Evolutionary conservation across 176 grass and related monocot genomes (phyloP).

Genomic region (Hordeum marinum): DNA sequence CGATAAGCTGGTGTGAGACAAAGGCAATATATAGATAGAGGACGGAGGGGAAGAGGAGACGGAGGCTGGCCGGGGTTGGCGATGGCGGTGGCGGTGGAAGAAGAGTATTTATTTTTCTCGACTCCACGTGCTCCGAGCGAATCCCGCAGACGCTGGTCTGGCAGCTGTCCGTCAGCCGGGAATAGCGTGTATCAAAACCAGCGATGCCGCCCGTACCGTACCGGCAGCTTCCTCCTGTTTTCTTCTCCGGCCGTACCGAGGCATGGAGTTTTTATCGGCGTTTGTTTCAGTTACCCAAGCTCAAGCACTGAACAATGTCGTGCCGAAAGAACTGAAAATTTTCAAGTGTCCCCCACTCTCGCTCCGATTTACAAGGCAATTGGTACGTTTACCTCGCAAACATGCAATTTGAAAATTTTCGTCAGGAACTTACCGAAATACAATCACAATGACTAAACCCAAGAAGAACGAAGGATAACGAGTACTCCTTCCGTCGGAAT

Average conservation of each 20-base stretch:
- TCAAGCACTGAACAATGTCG: neutral
- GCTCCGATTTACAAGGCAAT: no score
- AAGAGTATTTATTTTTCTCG: neutral
- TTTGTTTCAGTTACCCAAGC: neutral
- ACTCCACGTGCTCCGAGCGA: constrained; percentile 30
- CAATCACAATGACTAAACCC: neutral
- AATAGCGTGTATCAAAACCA: constrained; percentile 40
- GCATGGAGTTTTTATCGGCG: neutral
- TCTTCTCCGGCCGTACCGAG: neutral
- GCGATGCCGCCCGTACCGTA: neutral
- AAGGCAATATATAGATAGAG: constrained; percentile 32
- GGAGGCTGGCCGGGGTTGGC: no score
- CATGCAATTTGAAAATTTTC: neutral
- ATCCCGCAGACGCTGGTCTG: constrained; percentile 7
- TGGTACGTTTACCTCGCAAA: no score
- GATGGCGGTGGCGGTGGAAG: neutral
- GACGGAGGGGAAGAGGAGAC: neutral
- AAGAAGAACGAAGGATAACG: neutral
- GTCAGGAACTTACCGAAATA: neutral
- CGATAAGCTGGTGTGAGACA: constrained; percentile 18
- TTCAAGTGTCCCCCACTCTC: no score
- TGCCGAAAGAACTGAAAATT: no score
- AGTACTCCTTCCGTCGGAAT: no score
- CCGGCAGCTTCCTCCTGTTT: neutral
- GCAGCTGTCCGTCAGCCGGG: neutral